Evolutionary conservation across 2,329 filamentous ascomycete genomes (phyloP), one percentile per base, ranked within the genome.

Genomic region (Emergomyces africanus): DNA sequence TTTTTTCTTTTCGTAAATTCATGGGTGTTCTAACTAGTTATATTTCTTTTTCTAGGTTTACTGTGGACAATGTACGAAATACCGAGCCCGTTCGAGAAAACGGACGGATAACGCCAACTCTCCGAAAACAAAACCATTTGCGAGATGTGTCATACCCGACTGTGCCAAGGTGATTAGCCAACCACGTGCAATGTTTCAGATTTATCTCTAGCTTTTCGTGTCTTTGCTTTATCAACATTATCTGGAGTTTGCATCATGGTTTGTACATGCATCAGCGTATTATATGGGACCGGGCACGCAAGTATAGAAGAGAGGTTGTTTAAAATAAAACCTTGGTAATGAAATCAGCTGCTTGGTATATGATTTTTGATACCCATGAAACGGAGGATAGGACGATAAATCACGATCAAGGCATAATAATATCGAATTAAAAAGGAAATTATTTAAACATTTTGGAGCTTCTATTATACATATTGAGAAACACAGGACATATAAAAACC

Each of bases 61-160:
- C 60, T 79, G 77, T 64, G 77, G 77, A 48, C 74, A 74, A 63
- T 79, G 77, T 63, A 71, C 74, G 18, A 71, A 66, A 30, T 71
- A 77, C 57, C 71, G 76, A 33, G 69, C 70, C 9, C 57, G 69
- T 14, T 68, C 71, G 42, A 67, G 67, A 2, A 74, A 71, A 60
- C 74, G 71, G 56, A 57, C 61, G 23, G 57, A 68, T 12, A 59
- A 59, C 35, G 50, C 64, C 35, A 25, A 54, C 41, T 33, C 64
- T 6, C 18, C 53, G 44, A 71, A 67, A 50, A 66, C 66, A 3
- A 74, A 71, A 49, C 72, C 73, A 9, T 78, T 78, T 60, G 68
- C 72, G 1, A 74, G 71, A 60, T 79, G 77, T 65, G 71, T 72
- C 55, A 74, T 77, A 5, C 64, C 67, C 15, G 72, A 68, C 41